Percentiles rank a stretch among this genome's conserved stretches.
Evolutionary conservation across 2,329 filamentous ascomycete species (phyloP).

Genomic region (Pseudocercospora ulei): DNA sequence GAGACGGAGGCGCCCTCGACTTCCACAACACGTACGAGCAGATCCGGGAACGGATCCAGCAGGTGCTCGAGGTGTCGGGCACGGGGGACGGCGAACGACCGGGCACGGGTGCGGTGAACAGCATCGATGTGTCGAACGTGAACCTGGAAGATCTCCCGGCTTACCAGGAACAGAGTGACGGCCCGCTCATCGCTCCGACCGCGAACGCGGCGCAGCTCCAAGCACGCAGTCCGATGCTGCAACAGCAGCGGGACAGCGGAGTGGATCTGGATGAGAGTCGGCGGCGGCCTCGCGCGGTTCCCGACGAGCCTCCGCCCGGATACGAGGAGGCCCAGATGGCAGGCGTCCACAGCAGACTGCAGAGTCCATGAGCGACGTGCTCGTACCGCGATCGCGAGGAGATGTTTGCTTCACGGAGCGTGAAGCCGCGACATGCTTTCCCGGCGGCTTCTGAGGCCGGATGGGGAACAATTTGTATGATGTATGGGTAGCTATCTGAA

Average conservation of each 20-base stretch:
- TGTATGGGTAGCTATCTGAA: slow-evolving; percentile 5
- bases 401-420: too few relatives aligned
- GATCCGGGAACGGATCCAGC: slow-evolving; percentile 71
- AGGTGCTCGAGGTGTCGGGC: slow-evolving; percentile 65
- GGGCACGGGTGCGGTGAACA: slow-evolving; percentile 15
- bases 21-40: slow-evolving; percentile 75
- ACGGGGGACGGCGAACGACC: slow-evolving; percentile 17
- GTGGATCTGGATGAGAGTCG: slow-evolving; percentile 20
- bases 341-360: slow-evolving; percentile 50
- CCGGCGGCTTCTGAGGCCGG: too few relatives aligned
- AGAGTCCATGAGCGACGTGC: slow-evolving; percentile 23
- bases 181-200: slow-evolving; percentile 34
- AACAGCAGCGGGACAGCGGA: slow-evolving; percentile 22
- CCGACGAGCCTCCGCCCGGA: slow-evolving; percentile 69
- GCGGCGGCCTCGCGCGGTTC: slow-evolving; percentile 32
- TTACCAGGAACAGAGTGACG: slow-evolving; percentile 56
- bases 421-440: too few relatives aligned
- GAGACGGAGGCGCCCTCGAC: slow-evolving; percentile 88
- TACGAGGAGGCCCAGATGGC: slow-evolving; percentile 88
- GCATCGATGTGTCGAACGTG: slow-evolving; percentile 52
- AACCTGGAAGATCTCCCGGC: slow-evolving; percentile 80
- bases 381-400: too few relatives aligned
- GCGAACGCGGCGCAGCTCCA: slow-evolving; percentile 29
- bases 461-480: slow-evolving; percentile 1
- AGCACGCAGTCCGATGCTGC: slow-evolving; percentile 14